These are phyloP conservation scores for Bathelium albidoporum DNA, from an alignment of 495 filamentous ascomycete species.

Conservation along the genomic window DNA sequence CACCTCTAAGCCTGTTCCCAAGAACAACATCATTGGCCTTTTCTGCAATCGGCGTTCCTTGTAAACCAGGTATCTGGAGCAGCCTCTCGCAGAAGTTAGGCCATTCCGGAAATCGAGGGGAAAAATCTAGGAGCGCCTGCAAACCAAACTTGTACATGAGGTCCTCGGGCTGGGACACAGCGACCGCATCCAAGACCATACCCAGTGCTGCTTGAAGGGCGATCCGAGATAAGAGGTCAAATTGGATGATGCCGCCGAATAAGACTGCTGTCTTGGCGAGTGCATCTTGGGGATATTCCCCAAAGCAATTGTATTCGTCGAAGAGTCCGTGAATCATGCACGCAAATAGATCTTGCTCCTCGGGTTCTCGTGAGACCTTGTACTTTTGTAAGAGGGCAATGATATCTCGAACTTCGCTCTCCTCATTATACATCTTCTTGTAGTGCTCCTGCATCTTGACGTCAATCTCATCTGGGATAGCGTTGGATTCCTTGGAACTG, in stretches of 20 bases:
- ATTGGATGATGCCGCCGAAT: conserved; percentile 93
- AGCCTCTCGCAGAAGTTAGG: conserved; percentile 77
- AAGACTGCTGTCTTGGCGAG: conserved; percentile 90
- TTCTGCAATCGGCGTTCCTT: conserved; percentile 71
- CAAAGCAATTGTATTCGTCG: conserved; percentile 92
- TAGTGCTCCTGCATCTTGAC: conserved; percentile 93
- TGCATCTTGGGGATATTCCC: conserved; percentile 86
- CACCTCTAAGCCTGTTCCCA: conserved; percentile 32
- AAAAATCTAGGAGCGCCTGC: conserved; percentile 86
- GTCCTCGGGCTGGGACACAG: conserved; percentile 65
- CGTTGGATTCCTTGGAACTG: conserved; percentile 36
- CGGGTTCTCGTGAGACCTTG: conserved; percentile 71
- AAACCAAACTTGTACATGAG: conserved; percentile 98
- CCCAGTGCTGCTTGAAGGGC: conserved; percentile 83
- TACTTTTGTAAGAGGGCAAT: conserved; percentile 71
- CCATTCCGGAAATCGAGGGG: conserved; percentile 79
- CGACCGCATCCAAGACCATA: conserved; percentile 92
- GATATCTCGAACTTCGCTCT: conserved; percentile 69
- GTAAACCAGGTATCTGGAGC: conserved; percentile 66
- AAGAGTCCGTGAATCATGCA: conserved; percentile 98
- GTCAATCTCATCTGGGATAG: conserved; percentile 65
- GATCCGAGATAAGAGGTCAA: conserved; percentile 76
- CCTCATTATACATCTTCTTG: conserved; percentile 88
- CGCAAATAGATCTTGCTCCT: conserved; percentile 87
- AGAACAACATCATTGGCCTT: conserved; percentile 72